Percentiles rank a stretch among this genome's conserved stretches.
Conservation (phyloP, 768 basidiomycete species). For the Rhodotorula graminis region DNA sequence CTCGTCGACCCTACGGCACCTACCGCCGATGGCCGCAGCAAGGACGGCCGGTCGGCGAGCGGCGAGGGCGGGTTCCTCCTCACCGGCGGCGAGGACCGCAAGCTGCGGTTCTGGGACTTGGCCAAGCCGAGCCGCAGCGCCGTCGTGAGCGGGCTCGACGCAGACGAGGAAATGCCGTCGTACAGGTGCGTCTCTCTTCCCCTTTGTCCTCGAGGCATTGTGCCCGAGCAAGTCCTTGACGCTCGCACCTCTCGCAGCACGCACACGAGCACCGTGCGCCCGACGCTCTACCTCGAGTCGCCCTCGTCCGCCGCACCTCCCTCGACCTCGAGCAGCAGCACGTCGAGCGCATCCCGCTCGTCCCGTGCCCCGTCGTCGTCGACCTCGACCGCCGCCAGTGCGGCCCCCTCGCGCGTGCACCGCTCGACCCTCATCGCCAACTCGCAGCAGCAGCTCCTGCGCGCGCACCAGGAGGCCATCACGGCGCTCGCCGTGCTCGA, state of each 20-base stretch:
- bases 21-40: background rate
- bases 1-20: background rate
- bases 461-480: conserved; percentile 84
- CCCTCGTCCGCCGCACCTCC: conserved; percentile 45
- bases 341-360: conserved; percentile 35
- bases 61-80: conserved; percentile 57
- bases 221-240: background rate
- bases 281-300: conserved; percentile 49
- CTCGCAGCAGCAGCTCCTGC: conserved; percentile 76
- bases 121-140: conserved; percentile 65
- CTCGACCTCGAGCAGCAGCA: conserved; percentile 15
- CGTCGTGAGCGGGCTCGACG: conserved; percentile 72
- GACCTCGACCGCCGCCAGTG: background rate
- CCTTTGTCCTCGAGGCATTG: background rate
- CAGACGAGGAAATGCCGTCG: conserved; percentile 66
- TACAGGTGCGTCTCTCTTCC: conserved; percentile 58
- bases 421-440: conserved; percentile 69
- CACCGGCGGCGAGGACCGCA: conserved; percentile 84
- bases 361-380: conserved; percentile 41
- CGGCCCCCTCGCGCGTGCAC: conserved; percentile 56
- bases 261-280: conserved; percentile 46
- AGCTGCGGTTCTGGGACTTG: conserved; percentile 83
- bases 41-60: too few relatives aligned
- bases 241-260: conserved; percentile 11
- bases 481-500: conserved; percentile 81